Base-by-base conservation (phyloP, 192 early-diverging fungal species). In the Podila clonocystis region DNA sequence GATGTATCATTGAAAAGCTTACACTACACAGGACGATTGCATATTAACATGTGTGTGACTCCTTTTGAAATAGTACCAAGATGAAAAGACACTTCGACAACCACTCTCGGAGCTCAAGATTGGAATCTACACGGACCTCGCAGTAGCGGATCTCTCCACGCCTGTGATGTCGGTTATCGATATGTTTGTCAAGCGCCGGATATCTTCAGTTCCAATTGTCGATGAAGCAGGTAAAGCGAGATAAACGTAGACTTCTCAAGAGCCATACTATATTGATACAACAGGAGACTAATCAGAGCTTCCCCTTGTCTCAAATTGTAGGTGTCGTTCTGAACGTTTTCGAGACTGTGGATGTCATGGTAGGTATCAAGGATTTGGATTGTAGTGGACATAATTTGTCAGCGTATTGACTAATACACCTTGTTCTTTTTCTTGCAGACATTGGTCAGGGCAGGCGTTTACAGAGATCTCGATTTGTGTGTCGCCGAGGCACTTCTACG, bases 261-360 rank as follows among this genome's bases (percentile, higher is more conserved):
- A 75, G 9, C 5, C 63, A 22, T 17, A 9, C 19, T 11, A 48
- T 38, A 15, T 64, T 67, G 26, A 61, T 38, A 12, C 26, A 50
- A n/a, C 24, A 30, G 24, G 67, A 5, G 22, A n/a, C 28, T 52
- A 30, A 22, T 60, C 13, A 31, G 15, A 12, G 41, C 62, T 49
- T 38, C 15, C 58, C 38, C 33, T 17, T 62, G 64, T 58, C 61
- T 9, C 11, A 26, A 2, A 55, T 24, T 55, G 2, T 84, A 90
- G 94, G 91, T 48, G 80, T 89, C 17, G 96, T 98, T 34, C 70
- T 98, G 48, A 96, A 99, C 80, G 97, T 98, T 36, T 99, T 96
- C 88, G 97, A 97, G 75, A 96, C 96, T 59, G 95, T 94, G 20
- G 97, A 99, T 89, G 95, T 98, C 19, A 93, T 99, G 89, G 92